Base-by-base conservation (phyloP, 371 early-diverging fungal genomes). In the Mucor plumbeus region DNA sequence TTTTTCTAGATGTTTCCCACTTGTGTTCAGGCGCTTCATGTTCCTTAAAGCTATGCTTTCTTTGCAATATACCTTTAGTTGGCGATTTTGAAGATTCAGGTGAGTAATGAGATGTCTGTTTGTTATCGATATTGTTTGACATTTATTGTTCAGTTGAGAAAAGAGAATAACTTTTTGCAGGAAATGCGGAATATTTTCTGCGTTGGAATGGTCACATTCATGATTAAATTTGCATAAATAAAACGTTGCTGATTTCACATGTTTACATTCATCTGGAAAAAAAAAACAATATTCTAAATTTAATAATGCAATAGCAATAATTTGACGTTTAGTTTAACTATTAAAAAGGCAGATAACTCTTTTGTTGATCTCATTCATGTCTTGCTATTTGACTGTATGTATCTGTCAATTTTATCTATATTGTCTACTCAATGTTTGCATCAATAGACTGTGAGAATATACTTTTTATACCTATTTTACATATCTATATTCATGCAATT, bases 31-130 rank as follows among this genome's bases (percentile, higher is more conserved):
- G 59, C 15, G 47, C 58, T 63, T 74, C 36, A 8, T 64, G 64
- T 9, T 36, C 21, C 43, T 64, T 57, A 57, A 31, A 64, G 10
- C 43, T 40, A 33, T 61, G 61, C 3, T 78, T 70, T 40, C 72
- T 79, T 48, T 85, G 81, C 36, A 83, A 76, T 62, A 82, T 83
- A 31, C 82, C 84, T 47, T 81, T 79, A 59, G 84, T 80, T 55
- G 80, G 76, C 43, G 58, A 58, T 35, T 58, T 58, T 3, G 9
- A 13, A n/a, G 15, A 2, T 5, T 55, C 35, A 4, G 35, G 5
- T 5, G 35, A n/a, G 35, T n/a, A 55, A n/a, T 55, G 55, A 55
- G 55, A n/a, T 34, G 31, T 17, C 21, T 31, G 0, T 3, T 34
- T 15, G 5, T 34, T 13, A 7, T 35, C 53, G 7, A 31, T 26